Base-by-base conservation (phyloP, 805 yeast species). In the Candida schatavii region DNA sequence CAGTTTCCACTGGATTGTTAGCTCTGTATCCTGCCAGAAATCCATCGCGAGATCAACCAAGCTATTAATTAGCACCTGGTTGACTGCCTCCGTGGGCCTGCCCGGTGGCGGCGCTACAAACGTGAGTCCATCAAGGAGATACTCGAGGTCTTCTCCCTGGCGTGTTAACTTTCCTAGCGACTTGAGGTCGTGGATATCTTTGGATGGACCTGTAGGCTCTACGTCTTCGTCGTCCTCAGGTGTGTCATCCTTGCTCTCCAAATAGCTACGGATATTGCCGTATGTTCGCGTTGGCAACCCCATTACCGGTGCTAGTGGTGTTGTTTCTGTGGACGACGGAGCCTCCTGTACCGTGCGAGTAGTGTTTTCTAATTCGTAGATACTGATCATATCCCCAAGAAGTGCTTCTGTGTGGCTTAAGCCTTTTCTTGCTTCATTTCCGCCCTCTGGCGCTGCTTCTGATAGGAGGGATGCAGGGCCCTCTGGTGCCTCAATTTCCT, bases 171-270 rank as follows among this genome's bases (percentile, higher is more conserved):
- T 46, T 4, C 54, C 51, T 11, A 46, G 38, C 5, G 40, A 34
- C 27, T 59, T 40, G 20, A 57, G 42, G 41, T 57, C 64, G 21
- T 51, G 44, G 26, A 52, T 47, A 26, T 48, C 35, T 27, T 19
- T 35, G 11, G 23, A 27, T 13, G 37, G 47, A 13, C 48, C 46
- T 3, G 15, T 30, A 4, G 32, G 41, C 4, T 23, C 25, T 3
- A 21, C 44, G 4, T 33, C 39, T 17, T 32, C 29, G 4, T 10
- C 28, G 19, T 38, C 42, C 22, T 39, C 21, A 9, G 18, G 13
- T 28, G 17, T 29, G 5, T 37, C 41, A 14, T 37, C 33, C 7
- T 29, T 42, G 20, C 47, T 47, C 15, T 48, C 23, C 25, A 55
- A 41, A 27, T 29, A 49, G 34, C 55, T 52, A 37, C 61, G 39